These are phyloP conservation scores for Amauroascus verrucosus DNA, from an alignment of 2,329 filamentous ascomycete species.

Conservation along the genomic window DNA sequence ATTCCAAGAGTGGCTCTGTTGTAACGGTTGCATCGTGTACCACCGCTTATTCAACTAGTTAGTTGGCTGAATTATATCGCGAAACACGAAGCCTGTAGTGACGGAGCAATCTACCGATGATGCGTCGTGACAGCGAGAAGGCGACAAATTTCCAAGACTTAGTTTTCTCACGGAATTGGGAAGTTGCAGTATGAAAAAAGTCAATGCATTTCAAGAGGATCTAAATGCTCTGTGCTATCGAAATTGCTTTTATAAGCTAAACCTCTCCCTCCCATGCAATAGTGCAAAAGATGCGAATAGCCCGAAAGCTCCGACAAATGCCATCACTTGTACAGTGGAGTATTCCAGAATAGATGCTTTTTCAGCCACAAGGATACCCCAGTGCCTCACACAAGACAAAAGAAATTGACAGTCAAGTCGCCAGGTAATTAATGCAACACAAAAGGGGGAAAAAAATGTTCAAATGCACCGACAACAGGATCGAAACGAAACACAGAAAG, in stretches of 20 bases:
- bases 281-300: not conserved
- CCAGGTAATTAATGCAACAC: not conserved
- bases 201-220: not conserved
- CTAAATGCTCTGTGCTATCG: not conserved
- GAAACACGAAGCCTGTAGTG: too few relatives aligned
- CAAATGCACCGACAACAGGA: not conserved
- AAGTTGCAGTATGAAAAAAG: too few relatives aligned
- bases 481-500: not conserved
- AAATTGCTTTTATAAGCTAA: not conserved
- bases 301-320: not conserved
- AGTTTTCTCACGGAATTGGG: too few relatives aligned
- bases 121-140: too few relatives aligned
- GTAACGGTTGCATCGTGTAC: not conserved
- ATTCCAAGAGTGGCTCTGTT: not conserved
- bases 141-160: too few relatives aligned
- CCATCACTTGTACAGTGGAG: not conserved
- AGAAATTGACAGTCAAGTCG: not conserved
- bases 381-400: not conserved
- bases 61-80: too few relatives aligned
- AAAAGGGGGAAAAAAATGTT: not conserved
- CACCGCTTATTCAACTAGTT: not conserved
- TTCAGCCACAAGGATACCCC: not conserved
- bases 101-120: not conserved
- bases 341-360: not conserved
- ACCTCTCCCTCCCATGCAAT: not conserved